Evolutionary conservation across 169 alveolate genomes (phyloP).

Genomic region (Cryptosporidium muris): DNA sequence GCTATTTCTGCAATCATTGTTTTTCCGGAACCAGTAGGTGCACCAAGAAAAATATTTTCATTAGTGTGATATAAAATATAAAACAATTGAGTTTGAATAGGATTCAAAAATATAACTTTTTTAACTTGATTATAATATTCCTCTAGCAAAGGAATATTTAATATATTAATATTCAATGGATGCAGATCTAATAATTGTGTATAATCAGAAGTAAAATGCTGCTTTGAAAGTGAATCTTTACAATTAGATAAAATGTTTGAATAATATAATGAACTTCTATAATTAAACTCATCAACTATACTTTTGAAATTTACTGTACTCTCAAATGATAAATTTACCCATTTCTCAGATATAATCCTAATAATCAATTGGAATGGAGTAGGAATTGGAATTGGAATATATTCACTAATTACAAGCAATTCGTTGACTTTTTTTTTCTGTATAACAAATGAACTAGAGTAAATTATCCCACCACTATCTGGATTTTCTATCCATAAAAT

Average conservation of each 20-base stretch:
- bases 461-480: slow-evolving; percentile 86
- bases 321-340: slow-evolving; percentile 57
- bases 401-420: slow-evolving; percentile 67
- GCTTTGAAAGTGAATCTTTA: slow-evolving; percentile 65
- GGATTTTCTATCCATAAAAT: slow-evolving; percentile 88
- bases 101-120: slow-evolving; percentile 90
- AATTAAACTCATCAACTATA: slow-evolving; percentile 59
- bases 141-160: slow-evolving; percentile 37
- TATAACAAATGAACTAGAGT: slow-evolving; percentile 83
- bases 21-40: slow-evolving; percentile 99
- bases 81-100: slow-evolving; percentile 95
- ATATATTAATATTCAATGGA: slow-evolving; percentile 82
- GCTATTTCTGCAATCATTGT: slow-evolving; percentile 97
- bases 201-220: slow-evolving; percentile 47
- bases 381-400: slow-evolving; percentile 74
- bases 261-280: slow-evolving; percentile 45
- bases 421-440: slow-evolving; percentile 75
- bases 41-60: slow-evolving; percentile 96
- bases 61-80: slow-evolving; percentile 94
- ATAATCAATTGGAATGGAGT: slow-evolving; percentile 72
- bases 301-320: slow-evolving; percentile 34
- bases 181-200: slow-evolving; percentile 84
- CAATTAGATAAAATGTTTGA: slow-evolving; percentile 13
- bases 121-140: slow-evolving; percentile 73
- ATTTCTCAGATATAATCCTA: slow-evolving; percentile 70